These are phyloP conservation scores for Geum urbanum DNA, from an alignment of 306 rosid genomes.

Conservation along the genomic window DNA sequence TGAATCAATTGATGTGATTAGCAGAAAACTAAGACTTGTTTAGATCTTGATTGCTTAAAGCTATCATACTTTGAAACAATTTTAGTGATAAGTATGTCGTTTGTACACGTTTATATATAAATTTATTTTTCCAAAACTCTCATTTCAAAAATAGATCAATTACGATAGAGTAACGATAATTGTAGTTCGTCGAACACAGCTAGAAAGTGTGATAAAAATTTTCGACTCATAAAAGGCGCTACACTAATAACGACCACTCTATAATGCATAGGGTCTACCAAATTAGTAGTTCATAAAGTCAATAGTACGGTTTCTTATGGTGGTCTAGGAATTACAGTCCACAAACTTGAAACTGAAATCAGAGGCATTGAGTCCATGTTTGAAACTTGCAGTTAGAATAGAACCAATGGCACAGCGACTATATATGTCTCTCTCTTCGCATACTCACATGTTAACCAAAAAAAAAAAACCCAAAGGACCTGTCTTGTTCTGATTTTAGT, in stretches of 20 bases:
- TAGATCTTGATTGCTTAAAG: conserved; percentile 20
- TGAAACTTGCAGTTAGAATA: conserved; percentile 43
- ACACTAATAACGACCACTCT: neutral
- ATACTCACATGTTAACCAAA: conserved; percentile 67
- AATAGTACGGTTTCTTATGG: conserved; percentile 28
- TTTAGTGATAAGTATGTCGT: neutral
- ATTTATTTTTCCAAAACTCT: too few relatives aligned
- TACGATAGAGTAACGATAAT: too few relatives aligned
- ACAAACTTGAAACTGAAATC: conserved; percentile 36
- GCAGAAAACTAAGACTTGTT: conserved; percentile 28
- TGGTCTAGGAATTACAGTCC: conserved; percentile 46
- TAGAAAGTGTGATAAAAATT: neutral
- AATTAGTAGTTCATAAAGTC: conserved; percentile 37
- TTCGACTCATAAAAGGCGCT: neutral
- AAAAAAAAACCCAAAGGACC: too few relatives aligned
- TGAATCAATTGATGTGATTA: conserved; percentile 42
- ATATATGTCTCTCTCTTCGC: conserved; percentile 24
- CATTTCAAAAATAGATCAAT: too few relatives aligned
- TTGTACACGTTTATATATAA: neutral
- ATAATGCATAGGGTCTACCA: neutral
- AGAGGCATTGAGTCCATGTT: conserved; percentile 33
- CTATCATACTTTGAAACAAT: neutral
- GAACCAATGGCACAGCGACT: conserved; percentile 21
- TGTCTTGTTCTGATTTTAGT: conserved; percentile 55
- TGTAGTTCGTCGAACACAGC: too few relatives aligned